Evolutionary conservation across 2,329 filamentous ascomycete genomes (phyloP).

Genomic region (Diaporthe sp.): DNA sequence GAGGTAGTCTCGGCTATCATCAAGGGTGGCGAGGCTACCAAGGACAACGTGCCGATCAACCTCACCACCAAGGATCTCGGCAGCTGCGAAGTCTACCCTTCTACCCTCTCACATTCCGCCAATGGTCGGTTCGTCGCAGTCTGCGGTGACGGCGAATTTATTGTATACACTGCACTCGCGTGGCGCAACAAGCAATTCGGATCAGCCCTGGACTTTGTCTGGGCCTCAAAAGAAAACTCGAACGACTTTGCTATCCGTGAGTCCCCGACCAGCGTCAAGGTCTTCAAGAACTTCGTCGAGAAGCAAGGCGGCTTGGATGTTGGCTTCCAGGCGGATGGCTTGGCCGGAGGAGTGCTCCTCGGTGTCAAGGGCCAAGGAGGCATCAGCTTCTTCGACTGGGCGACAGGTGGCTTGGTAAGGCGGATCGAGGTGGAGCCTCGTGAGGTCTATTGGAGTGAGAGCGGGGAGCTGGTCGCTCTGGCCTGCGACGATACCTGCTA

Average conservation of each 20-base stretch:
- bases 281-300: conserved; percentile 98
- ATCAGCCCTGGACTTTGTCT: conserved; percentile 94
- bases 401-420: conserved; percentile 87
- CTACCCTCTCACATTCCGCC: conserved; percentile 94
- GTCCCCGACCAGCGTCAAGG: conserved; percentile 92
- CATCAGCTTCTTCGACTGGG: conserved; percentile 97
- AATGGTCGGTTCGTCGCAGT: conserved; percentile 89
- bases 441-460: conserved; percentile 97
- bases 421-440: conserved; percentile 86
- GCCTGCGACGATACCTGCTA: conserved; percentile 93
- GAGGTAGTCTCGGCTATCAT: conserved; percentile 96
- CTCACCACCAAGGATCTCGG: conserved; percentile 95
- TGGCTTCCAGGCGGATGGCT: conserved; percentile 92
- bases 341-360: conserved; percentile 89
- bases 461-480: conserved; percentile 90
- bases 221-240: conserved; percentile 97
- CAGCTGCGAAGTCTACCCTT: conserved; percentile 96
- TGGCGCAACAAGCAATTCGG: conserved; percentile 99
- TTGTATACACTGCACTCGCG: conserved; percentile 96
- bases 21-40: conserved; percentile 88
- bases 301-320: conserved; percentile 91
- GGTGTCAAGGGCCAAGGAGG: conserved; percentile 96
- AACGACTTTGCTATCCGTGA: conserved; percentile 99
- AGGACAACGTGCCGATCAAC: conserved; percentile 89
- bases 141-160: conserved; percentile 98